Evolutionary conservation across 371 early-diverging fungal species (phyloP), one percentile per base, ranked within the genome.

Genomic region (Mortierella sp.): DNA sequence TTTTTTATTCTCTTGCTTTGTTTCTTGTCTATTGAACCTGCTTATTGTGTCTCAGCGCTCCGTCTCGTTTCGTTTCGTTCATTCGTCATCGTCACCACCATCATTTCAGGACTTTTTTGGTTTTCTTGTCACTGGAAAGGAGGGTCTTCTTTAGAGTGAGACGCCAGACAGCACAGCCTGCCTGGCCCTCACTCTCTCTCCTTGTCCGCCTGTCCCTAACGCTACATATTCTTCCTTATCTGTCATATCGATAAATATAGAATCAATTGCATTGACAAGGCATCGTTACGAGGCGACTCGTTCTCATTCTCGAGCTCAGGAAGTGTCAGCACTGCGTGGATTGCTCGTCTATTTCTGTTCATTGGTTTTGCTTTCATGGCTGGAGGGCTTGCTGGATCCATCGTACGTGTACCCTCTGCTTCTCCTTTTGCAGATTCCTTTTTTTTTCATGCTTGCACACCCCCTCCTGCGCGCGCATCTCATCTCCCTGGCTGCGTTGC

Each of bases 321-420:
- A 24, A 67, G 73, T 14, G 28, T 67, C 31, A 85, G 90, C 61
- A 84, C 90, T 28, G 89, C 90, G 0, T 90, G 91, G 90, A 92
- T 90, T 77, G 95, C 94, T 9, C 89, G 95, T 10, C 84, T 92
- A 9, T 92, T 92, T 59, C 89, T 95, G 34, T 95, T 96, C 81
- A 77, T 95, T 57, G 96, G 96, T 9, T 93, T 94, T 71, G 90
- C 95, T 3, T 86, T 94, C 82, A 92, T 95, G 86, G 92, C 95
- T 16, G 95, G 95, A 44, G 91, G 95, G 31, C 83, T 96, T 37
- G 94, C 94, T 46, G 95, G 96, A 16, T 93, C 94, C 8, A 88
- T 94, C 72, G 95, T 94, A 88, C 83, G 92, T 81, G 13, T 53
- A 44, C 48, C 37, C n/a, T 57, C 48, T 46, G 43, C 8, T 21